Evolutionary conservation across 2,329 filamentous ascomycete species (phyloP).

Genomic region (Zymoseptoria passerinii): DNA sequence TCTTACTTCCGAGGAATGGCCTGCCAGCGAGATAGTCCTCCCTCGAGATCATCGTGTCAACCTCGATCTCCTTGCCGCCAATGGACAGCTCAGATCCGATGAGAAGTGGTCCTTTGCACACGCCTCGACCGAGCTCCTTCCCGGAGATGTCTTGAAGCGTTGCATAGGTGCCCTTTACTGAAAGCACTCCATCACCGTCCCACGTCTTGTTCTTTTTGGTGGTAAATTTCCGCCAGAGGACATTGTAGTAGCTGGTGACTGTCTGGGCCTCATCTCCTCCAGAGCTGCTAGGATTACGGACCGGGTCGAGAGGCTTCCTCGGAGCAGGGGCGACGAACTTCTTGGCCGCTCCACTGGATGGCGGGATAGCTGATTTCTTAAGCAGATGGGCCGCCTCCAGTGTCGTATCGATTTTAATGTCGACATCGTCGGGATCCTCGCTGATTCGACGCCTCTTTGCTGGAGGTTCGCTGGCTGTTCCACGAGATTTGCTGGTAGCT

Average conservation of each 20-base stretch:
- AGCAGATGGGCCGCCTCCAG: conserved; percentile 25
- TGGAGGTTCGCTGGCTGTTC: conserved; percentile 28
- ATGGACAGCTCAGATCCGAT: conserved; percentile 55
- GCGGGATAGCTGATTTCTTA: conserved; percentile 19
- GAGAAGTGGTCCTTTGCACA: conserved; percentile 49
- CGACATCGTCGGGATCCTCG: conserved; percentile 21
- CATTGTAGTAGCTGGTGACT: conserved; percentile 35
- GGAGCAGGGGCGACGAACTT: conserved; percentile 16
- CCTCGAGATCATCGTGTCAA: conserved; percentile 54
- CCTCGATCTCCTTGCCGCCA: conserved; percentile 59
- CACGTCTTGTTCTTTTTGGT: conserved; percentile 70
- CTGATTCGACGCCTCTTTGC: conserved; percentile 36
- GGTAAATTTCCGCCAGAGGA: conserved; percentile 56
- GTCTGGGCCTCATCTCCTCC: conserved; percentile 7
- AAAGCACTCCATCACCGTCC: conserved; percentile 63
- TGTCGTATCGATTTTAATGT: conserved; percentile 12
- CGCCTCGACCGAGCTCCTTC: conserved; percentile 52
- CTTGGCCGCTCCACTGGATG: conserved; percentile 6
- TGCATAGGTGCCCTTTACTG: conserved; percentile 49
- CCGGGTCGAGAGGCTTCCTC: conserved; percentile 25
- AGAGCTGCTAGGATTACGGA: conserved; percentile 20
- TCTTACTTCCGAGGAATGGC: conserved; percentile 21
- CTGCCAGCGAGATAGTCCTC: conserved; percentile 38
- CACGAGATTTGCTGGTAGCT: conserved; percentile 1
- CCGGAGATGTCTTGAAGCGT: conserved; percentile 55